phyloP scores from a whole-genome alignment of 306 rosid species.

The Trifolium subterraneum region DNA sequence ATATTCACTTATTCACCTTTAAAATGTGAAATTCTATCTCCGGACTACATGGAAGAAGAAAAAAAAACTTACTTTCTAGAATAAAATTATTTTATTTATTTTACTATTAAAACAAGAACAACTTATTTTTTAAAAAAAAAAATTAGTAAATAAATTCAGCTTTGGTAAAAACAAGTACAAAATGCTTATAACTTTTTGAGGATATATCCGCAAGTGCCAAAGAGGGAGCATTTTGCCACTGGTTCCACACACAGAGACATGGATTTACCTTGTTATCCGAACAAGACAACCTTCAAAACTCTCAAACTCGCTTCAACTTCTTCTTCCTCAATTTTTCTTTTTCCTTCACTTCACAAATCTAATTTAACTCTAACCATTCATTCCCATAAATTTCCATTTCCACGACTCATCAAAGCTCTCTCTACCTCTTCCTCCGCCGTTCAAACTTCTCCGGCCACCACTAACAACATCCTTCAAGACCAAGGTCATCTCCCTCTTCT shows the following conservation, averaged over 20 bases:
- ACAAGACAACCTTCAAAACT: constrained; percentile 54
- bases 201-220: neutral
- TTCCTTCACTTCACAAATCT: constrained; percentile 27
- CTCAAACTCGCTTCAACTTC: constrained; percentile 56
- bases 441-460: constrained; percentile 45
- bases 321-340: constrained; percentile 48
- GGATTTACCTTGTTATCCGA: constrained; percentile 29
- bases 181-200: neutral
- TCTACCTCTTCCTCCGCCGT: constrained; percentile 53
- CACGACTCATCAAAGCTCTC: constrained; percentile 50
- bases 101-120: too few species aligned
- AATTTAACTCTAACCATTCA: constrained; percentile 34
- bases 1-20: too few species aligned
- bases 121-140: too few species aligned
- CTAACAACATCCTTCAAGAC: constrained; percentile 46
- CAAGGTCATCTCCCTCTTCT: constrained; percentile 32
- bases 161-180: too few species aligned
- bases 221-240: neutral
- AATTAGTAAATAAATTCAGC: too few species aligned
- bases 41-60: too few species aligned
- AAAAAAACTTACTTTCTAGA: too few species aligned
- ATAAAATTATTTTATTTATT: too few species aligned
- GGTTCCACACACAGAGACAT: neutral
- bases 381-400: constrained; percentile 43
- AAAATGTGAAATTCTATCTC: too few species aligned